These are phyloP conservation scores for Cryptosporidium baileyi DNA, from an alignment of 169 alveolate species.

Conservation along the genomic window DNA sequence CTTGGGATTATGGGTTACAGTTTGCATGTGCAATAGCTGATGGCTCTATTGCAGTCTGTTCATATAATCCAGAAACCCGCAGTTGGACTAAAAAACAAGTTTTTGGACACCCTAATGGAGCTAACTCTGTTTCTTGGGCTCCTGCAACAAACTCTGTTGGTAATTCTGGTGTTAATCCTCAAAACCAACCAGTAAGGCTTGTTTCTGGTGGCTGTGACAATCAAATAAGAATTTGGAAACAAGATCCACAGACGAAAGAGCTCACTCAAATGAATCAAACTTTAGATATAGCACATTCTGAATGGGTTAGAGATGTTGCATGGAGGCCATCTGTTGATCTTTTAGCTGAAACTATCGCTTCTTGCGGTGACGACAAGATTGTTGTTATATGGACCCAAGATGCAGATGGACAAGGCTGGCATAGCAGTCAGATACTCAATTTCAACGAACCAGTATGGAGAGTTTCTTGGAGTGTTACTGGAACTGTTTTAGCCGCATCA, in stretches of 20 bases:
- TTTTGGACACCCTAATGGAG: slow-evolving; percentile 83
- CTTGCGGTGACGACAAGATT: slow-evolving; percentile 80
- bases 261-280: slow-evolving; percentile 71
- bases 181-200: slow-evolving; percentile 75
- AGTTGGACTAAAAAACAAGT: slow-evolving; percentile 77
- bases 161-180: slow-evolving; percentile 64
- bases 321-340: slow-evolving; percentile 84
- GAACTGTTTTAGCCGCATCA: slow-evolving; percentile 75
- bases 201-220: slow-evolving; percentile 88
- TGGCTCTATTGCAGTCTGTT: slow-evolving; percentile 77
- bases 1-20: slow-evolving; percentile 83
- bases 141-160: slow-evolving; percentile 74
- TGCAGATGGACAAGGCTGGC: slow-evolving; percentile 74
- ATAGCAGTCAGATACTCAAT: slow-evolving; percentile 67
- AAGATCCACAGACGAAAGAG: slow-evolving; percentile 77
- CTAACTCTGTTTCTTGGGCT: slow-evolving; percentile 82
- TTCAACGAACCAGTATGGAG: slow-evolving; percentile 77
- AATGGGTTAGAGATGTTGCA: slow-evolving; percentile 89
- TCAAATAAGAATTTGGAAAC: slow-evolving; percentile 82
- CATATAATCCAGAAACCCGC: slow-evolving; percentile 71
- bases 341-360: slow-evolving; percentile 77
- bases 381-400: slow-evolving; percentile 78
- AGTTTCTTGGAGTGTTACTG: slow-evolving; percentile 78
- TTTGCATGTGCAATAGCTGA: slow-evolving; percentile 82
- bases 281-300: slow-evolving; percentile 76